Evolutionary conservation across 2,329 filamentous ascomycete species (phyloP).

Genomic region (Hypoxylon sp.): DNA sequence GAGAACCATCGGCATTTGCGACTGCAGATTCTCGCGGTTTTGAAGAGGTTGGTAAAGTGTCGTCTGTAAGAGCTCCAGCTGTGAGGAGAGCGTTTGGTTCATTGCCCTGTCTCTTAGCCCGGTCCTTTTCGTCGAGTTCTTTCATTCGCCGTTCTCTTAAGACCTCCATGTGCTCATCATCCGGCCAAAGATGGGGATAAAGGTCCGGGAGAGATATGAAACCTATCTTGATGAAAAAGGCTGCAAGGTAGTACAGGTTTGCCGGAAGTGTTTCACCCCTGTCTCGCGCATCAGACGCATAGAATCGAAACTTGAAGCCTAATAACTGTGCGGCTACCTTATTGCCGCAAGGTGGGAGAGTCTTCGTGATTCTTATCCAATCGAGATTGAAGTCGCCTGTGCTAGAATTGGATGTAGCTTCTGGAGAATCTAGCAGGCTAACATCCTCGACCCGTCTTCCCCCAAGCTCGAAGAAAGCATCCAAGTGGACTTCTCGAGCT

Average conservation of each 20-base stretch:
- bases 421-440: conserved; percentile 65
- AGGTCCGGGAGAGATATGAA: conserved; percentile 94
- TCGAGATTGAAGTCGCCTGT: conserved; percentile 58
- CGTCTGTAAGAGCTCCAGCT: conserved; percentile 89
- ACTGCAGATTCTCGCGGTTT: conserved; percentile 65
- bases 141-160: conserved; percentile 79
- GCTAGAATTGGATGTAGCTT: conserved; percentile 65
- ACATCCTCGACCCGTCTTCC: conserved; percentile 75
- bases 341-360: conserved; percentile 87
- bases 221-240: conserved; percentile 94
- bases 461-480: conserved; percentile 92
- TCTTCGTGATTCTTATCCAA: conserved; percentile 87
- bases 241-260: conserved; percentile 92
- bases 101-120: conserved; percentile 77
- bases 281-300: conserved; percentile 83
- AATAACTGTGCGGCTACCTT: conserved; percentile 93
- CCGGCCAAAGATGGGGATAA: conserved; percentile 91
- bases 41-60: conserved; percentile 71
- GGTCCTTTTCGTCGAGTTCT: conserved; percentile 84
- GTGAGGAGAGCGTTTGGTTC: conserved; percentile 86
- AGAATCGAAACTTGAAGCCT: conserved; percentile 97
- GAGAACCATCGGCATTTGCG: conserved; percentile 68
- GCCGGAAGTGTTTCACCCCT: conserved; percentile 85
- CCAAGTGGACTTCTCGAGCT: conserved; percentile 81
- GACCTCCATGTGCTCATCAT: conserved; percentile 84